phyloP scores from a whole-genome alignment of 148 eudicot genomes.

The Vaccinium myrtillus region DNA sequence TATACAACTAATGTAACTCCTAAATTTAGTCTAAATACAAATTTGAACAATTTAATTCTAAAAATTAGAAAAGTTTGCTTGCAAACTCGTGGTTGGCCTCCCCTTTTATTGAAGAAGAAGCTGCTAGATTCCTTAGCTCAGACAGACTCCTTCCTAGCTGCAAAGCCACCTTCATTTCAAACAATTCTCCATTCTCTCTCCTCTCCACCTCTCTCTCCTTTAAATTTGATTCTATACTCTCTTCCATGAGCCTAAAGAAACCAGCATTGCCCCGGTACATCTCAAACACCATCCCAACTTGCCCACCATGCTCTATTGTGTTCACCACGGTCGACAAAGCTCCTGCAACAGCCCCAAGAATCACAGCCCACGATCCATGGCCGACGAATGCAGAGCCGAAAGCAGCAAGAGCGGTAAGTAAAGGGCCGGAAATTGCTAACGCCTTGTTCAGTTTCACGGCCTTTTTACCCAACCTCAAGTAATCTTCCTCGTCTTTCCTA shows the following conservation, averaged over 20 bases:
- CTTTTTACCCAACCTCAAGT: constrained; percentile 52
- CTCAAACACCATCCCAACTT: constrained; percentile 61
- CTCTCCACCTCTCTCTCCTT: constrained; percentile 30
- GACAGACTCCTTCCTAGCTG: constrained; percentile 60
- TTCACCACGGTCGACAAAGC: constrained; percentile 32
- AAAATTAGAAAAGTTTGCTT: constrained; percentile 56
- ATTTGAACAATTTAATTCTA: not conserved
- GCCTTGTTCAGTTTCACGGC: constrained; percentile 56
- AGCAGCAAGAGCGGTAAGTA: constrained; percentile 55
- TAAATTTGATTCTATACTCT: constrained; percentile 29
- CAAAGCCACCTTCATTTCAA: constrained; percentile 71
- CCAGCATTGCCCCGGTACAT: constrained; percentile 45
- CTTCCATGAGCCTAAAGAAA: constrained; percentile 36
- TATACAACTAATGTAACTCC: too few species aligned
- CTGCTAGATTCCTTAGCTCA: constrained; percentile 47
- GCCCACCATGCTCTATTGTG: constrained; percentile 25
- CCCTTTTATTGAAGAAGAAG: constrained; percentile 29
- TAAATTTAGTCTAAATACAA: too few species aligned
- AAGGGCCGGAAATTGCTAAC: constrained; percentile 52
- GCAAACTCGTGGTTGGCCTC: constrained; percentile 53
- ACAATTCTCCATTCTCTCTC: constrained; percentile 57
- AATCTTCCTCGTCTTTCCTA: constrained; percentile 54
- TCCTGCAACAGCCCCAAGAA: constrained; percentile 25
- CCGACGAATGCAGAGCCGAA: constrained; percentile 41
- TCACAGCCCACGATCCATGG: not conserved